phyloP scores from a whole-genome alignment of 2,329 filamentous ascomycete genomes.

The Bipolaris sorokiniana region DNA sequence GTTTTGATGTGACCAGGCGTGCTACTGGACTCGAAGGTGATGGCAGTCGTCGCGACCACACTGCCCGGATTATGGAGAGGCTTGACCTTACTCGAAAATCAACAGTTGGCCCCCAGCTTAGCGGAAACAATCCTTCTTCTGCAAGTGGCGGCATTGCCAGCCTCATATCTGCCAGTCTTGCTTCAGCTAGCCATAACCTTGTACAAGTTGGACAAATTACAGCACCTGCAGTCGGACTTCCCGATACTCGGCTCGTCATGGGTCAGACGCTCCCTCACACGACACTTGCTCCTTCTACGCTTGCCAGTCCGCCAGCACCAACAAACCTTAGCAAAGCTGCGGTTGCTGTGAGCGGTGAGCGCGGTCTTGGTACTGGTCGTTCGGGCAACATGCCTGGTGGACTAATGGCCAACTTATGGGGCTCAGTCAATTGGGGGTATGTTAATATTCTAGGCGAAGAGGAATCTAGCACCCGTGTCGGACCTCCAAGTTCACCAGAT shows the following conservation, averaged over 20 bases:
- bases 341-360: slow-evolving; percentile 79
- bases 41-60: slow-evolving; percentile 76
- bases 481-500: slow-evolving; percentile 44
- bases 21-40: slow-evolving; percentile 69
- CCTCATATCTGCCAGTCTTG: slow-evolving; percentile 79
- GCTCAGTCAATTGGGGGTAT: slow-evolving; percentile 80
- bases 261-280: slow-evolving; percentile 60
- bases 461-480: slow-evolving; percentile 45
- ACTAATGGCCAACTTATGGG: slow-evolving; percentile 93
- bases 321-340: slow-evolving; percentile 88
- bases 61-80: slow-evolving; percentile 88
- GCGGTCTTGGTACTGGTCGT: slow-evolving; percentile 67
- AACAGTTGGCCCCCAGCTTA: slow-evolving; percentile 60
- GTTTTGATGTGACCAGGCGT: slow-evolving; percentile 70
- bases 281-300: slow-evolving; percentile 78
- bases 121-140: slow-evolving; percentile 50
- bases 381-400: slow-evolving; percentile 77
- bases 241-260: slow-evolving; percentile 46
- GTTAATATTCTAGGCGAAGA: slow-evolving; percentile 66
- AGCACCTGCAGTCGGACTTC: slow-evolving; percentile 44
- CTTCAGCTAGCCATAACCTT: slow-evolving; percentile 76
- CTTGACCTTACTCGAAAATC: slow-evolving; percentile 86
- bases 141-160: slow-evolving; percentile 76
- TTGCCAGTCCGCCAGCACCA: slow-evolving; percentile 80
- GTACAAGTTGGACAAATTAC: slow-evolving; percentile 67